These are phyloP conservation scores for Neoscytalidium dimidiatum DNA, from an alignment of 2,329 filamentous ascomycete species.

Conservation along the genomic window DNA sequence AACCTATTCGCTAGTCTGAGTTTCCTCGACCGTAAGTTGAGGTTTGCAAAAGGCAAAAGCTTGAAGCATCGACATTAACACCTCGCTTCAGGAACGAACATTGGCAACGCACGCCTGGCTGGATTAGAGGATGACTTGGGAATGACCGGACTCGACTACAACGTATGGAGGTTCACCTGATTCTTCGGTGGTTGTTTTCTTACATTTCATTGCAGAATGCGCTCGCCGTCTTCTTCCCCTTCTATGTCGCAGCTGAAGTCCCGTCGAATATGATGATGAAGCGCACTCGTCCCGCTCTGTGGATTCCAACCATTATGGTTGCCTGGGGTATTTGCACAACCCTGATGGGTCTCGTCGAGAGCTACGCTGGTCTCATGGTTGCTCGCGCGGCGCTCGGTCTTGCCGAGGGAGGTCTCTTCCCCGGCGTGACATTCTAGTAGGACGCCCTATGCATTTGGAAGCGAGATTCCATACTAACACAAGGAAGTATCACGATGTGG, in stretches of 20 bases:
- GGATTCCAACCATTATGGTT: conserved; percentile 51
- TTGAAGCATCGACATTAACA: not conserved
- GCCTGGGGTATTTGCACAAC: conserved; percentile 53
- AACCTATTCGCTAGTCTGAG: conserved; percentile 39
- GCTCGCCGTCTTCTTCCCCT: conserved; percentile 66
- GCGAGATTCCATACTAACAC: not conserved
- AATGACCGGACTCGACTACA: conserved; percentile 36
- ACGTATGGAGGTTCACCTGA: conserved; percentile 22
- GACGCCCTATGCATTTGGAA: not conserved
- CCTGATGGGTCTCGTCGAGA: conserved; percentile 50
- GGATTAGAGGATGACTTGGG: conserved; percentile 39
- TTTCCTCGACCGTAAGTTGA: conserved; percentile 48
- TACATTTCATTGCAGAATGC: conserved; percentile 34
- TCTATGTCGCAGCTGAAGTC: conserved; percentile 49
- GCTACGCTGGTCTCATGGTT: conserved; percentile 47
- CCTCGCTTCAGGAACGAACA: conserved; percentile 41
- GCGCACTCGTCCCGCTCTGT: conserved; percentile 52
- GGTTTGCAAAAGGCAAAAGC: not conserved
- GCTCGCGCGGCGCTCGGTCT: conserved; percentile 49
- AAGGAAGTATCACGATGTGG: conserved; percentile 62
- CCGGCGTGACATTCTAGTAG: conserved; percentile 1
- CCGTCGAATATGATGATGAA: conserved; percentile 65
- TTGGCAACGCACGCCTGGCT: conserved; percentile 45
- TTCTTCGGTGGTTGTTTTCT: conserved; percentile 37
- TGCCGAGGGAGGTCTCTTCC: conserved; percentile 31